Evolutionary conservation across 1,284 basidiomycete species (phyloP).

Genomic region (Tylopilus sp.): DNA sequence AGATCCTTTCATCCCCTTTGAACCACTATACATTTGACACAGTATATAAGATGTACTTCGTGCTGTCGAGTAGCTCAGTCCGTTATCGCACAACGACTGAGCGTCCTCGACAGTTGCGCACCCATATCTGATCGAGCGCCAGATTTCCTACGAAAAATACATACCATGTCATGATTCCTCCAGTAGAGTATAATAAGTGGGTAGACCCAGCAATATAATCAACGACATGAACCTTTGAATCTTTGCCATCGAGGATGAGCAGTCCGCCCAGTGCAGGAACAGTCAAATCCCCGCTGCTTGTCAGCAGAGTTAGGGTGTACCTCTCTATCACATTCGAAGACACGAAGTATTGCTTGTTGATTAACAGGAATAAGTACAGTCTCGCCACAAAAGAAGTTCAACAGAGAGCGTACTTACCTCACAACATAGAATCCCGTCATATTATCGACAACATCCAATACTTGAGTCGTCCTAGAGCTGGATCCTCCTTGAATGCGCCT

Average conservation of each 20-base stretch:
- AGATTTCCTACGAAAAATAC: too few species aligned
- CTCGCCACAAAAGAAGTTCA: not conserved
- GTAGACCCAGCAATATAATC: slow-evolving; percentile 46
- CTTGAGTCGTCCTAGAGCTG: slow-evolving; percentile 44
- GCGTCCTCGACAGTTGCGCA: too few species aligned
- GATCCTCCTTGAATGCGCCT: slow-evolving; percentile 44
- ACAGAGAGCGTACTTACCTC: slow-evolving; percentile 28
- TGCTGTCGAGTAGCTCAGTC: too few species aligned
- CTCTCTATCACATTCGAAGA: slow-evolving; percentile 10
- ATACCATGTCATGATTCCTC: slow-evolving; percentile 48
- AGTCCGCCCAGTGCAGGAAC: slow-evolving; percentile 42
- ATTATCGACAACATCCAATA: slow-evolving; percentile 44
- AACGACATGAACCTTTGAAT: slow-evolving; percentile 49
- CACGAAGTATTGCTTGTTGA: slow-evolving; percentile 15
- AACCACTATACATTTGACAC: too few species aligned
- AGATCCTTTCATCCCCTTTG: too few species aligned
- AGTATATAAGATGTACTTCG: too few species aligned
- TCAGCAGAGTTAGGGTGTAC: slow-evolving; percentile 37
- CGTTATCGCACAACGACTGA: too few species aligned
- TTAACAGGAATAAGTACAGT: slow-evolving; percentile 4
- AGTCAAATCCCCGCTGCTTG: slow-evolving; percentile 41
- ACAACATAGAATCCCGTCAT: slow-evolving; percentile 47
- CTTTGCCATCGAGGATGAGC: slow-evolving; percentile 43
- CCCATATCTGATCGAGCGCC: too few species aligned
- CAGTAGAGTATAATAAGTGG: slow-evolving; percentile 47